Base-by-base conservation (phyloP, 306 rosid genomes). In the Hippophae gyantsensis region DNA sequence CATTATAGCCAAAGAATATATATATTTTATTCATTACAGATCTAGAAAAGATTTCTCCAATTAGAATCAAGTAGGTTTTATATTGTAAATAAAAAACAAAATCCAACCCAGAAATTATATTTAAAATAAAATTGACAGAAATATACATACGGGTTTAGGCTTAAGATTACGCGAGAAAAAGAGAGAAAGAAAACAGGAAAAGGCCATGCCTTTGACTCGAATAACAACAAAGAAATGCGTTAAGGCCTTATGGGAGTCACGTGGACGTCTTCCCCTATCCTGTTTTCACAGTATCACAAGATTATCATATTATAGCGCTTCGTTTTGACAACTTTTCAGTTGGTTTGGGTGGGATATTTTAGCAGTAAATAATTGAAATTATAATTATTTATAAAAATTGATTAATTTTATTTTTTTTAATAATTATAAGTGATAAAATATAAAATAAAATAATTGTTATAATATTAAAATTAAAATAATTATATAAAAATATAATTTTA, bases 171-270 rank as follows among this genome's bases (percentile, higher is more conserved):
- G 8, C 7, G 12, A 8, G 10, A 23, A 1, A 27, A 65, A 43
- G 48, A 0, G 14, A 42, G 43, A 6, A 10, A 10, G 43, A 42
- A 40, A 50, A 26, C 43, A 25, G 0, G 42, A 42, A 50, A 47
- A 18, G 12, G 11, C 12, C 8, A 7, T 8, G 9, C 7, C 32
- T 60, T 60, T 27, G 5, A 47, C 11, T 27, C 43, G 63, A 10
- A 61, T 61, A 62, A 7, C 27, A 75, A 58, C 79, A 64, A 67
- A 48, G 55, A 46, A 54, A 52, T 0, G 65, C 59, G 81, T 14
- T 8, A 6, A 43, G 14, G 57, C 14, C 64, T 69, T 74, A 69
- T 76, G 87, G 83, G 78, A 10, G 47, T 79, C 92, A 84, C 87
- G 85, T 84, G 81, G 52, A 10, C 23, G 43, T 64, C 78, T 57